These are phyloP conservation scores for Eucalyptus sp. DNA, from an alignment of 345 rosid species.

Conservation along the genomic window DNA sequence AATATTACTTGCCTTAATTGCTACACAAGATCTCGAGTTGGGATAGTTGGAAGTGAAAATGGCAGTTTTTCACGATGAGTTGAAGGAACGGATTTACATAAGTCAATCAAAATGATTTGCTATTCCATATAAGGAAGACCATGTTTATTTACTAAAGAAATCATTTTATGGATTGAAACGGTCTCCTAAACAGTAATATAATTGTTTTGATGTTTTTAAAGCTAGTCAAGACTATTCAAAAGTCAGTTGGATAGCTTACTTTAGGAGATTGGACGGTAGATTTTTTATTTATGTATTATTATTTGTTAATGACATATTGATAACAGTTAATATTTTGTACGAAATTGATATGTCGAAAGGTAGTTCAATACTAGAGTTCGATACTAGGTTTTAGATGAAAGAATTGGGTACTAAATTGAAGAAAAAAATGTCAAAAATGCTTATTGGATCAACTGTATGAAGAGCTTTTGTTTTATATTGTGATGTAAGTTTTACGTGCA, in stretches of 20 bases:
- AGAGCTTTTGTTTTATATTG: neutral
- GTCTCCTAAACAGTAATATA: neutral
- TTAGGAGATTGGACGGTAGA: neutral
- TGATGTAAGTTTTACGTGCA: neutral
- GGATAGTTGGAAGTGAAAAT: neutral
- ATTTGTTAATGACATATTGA: neutral
- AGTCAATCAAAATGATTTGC: no score
- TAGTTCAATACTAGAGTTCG: neutral
- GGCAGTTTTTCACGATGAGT: neutral
- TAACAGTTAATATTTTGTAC: no score
- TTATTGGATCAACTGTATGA: neutral
- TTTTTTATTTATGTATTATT: no score
- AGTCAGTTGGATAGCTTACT: no score
- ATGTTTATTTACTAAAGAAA: no score
- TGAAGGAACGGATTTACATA: no score
- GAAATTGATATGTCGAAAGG: neutral
- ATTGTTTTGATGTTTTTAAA: neutral
- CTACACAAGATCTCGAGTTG: neutral
- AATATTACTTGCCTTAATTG: neutral
- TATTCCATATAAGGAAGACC: no score
- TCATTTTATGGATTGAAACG: neutral
- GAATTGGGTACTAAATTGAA: neutral
- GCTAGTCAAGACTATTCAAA: neutral
- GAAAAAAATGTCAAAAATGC: neutral
- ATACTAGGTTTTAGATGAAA: no score